Conservation (phyloP, 768 basidiomycete species). For the Tulasnella sp. region DNA sequence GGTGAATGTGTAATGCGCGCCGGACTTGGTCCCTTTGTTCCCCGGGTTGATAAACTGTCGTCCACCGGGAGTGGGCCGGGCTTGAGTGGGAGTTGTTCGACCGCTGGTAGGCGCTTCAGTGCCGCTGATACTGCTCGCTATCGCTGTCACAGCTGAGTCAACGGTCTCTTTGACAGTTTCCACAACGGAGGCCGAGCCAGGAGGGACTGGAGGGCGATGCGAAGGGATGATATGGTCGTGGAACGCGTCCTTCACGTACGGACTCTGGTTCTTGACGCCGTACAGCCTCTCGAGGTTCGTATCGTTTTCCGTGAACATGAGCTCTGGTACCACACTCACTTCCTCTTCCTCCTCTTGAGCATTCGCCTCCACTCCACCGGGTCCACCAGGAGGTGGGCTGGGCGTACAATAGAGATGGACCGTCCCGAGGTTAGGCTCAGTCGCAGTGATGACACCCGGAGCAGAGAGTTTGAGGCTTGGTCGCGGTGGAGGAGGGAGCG, state of each 20-base stretch:
- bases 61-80: background rate
- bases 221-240: conserved; percentile 90
- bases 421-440: conserved; percentile 63
- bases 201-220: conserved; percentile 50
- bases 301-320: conserved; percentile 95
- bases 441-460: conserved; percentile 49
- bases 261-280: conserved; percentile 69
- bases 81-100: conserved; percentile 13
- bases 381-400: conserved; percentile 80
- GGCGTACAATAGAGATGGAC: conserved; percentile 81
- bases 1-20: conserved; percentile 78
- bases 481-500: conserved; percentile 36
- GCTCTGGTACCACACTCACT: conserved; percentile 65
- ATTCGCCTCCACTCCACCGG: conserved; percentile 42
- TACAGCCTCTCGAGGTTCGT: conserved; percentile 91
- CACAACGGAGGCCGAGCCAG: background rate
- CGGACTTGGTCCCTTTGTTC: conserved; percentile 81
- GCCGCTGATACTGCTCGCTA: background rate
- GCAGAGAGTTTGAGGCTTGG: conserved; percentile 45
- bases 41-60: conserved; percentile 68
- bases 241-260: conserved; percentile 92
- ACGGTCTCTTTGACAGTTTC: conserved; percentile 17
- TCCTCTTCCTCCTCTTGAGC: conserved; percentile 33
- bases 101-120: background rate
- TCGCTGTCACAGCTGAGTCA: conserved; percentile 5